These are phyloP conservation scores for Paspalum notatum DNA, from an alignment of 176 grass and related monocot genomes.

Conservation along the genomic window DNA sequence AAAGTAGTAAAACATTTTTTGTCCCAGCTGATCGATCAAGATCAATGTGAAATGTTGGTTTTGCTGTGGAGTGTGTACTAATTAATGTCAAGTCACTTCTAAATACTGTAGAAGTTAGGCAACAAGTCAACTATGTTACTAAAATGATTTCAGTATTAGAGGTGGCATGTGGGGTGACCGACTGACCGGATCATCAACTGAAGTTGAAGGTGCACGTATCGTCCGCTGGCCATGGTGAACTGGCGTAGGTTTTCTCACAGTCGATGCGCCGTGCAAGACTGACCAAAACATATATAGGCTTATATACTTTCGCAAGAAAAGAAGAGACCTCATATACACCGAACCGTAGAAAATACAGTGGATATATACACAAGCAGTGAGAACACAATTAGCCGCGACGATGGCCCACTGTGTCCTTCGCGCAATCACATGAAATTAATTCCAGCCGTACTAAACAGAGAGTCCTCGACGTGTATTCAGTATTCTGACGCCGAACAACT, in stretches of 20 bases:
- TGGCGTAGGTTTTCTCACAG: neutral
- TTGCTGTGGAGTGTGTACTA: too few relatives aligned
- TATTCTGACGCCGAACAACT: neutral
- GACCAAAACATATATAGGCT: neutral
- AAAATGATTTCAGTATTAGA: neutral
- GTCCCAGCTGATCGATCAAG: too few relatives aligned
- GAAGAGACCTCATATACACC: neutral
- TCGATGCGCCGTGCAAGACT: neutral
- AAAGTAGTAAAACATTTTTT: too few relatives aligned
- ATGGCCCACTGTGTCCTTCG: neutral
- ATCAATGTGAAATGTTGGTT: too few relatives aligned
- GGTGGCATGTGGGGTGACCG: neutral
- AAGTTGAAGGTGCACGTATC: neutral
- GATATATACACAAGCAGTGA: neutral
- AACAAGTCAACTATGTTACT: neutral
- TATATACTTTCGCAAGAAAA: too few relatives aligned
- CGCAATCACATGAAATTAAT: neutral
- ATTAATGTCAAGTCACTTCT: too few relatives aligned
- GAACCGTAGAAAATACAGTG: neutral
- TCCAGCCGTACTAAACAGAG: neutral
- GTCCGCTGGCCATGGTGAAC: neutral
- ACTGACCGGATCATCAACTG: neutral
- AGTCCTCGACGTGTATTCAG: neutral
- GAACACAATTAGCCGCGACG: too few relatives aligned
- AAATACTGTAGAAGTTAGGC: too few relatives aligned